A percentile compares a stretch with the other conserved stretches of the same genome.
Evolutionary conservation across 2,329 filamentous ascomycete genomes (phyloP).

Genomic region (Rhinocladiella mackenziei): DNA sequence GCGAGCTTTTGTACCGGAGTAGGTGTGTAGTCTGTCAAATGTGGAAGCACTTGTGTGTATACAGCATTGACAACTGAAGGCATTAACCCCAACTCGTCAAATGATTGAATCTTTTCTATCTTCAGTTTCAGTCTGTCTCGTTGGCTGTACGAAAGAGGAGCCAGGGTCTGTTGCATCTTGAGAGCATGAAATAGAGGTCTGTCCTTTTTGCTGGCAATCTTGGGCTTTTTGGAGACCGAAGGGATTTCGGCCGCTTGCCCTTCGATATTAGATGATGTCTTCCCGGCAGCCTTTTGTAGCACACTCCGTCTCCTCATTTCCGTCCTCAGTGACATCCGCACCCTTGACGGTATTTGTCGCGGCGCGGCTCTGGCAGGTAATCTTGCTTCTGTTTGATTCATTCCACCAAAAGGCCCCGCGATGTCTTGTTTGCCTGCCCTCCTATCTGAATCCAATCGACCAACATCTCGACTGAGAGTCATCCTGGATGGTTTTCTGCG

Average conservation of each 20-base stretch:
- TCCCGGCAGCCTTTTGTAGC: background rate
- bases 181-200: slow-evolving; percentile 68
- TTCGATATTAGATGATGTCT: background rate
- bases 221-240: slow-evolving; percentile 23
- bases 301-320: slow-evolving; percentile 10
- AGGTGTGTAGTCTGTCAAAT: slow-evolving; percentile 69
- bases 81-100: slow-evolving; percentile 74
- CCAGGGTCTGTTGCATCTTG: slow-evolving; percentile 84
- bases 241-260: background rate
- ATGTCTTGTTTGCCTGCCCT: slow-evolving; percentile 37
- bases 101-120: slow-evolving; percentile 66
- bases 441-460: slow-evolving; percentile 18
- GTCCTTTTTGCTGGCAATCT: slow-evolving; percentile 40
- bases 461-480: slow-evolving; percentile 45
- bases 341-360: slow-evolving; percentile 10
- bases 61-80: slow-evolving; percentile 69
- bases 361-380: slow-evolving; percentile 10
- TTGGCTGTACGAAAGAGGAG: slow-evolving; percentile 70
- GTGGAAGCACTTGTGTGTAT: slow-evolving; percentile 66
- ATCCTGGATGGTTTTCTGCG: slow-evolving; percentile 49
- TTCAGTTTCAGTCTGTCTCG: slow-evolving; percentile 58
- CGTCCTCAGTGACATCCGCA: slow-evolving; percentile 13
- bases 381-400: slow-evolving; percentile 44
- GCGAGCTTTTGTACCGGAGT: slow-evolving; percentile 87
- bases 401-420: slow-evolving; percentile 55